These are phyloP conservation scores for Phaeolepiota aurea DNA, from an alignment of 768 basidiomycete genomes.

Conservation along the genomic window DNA sequence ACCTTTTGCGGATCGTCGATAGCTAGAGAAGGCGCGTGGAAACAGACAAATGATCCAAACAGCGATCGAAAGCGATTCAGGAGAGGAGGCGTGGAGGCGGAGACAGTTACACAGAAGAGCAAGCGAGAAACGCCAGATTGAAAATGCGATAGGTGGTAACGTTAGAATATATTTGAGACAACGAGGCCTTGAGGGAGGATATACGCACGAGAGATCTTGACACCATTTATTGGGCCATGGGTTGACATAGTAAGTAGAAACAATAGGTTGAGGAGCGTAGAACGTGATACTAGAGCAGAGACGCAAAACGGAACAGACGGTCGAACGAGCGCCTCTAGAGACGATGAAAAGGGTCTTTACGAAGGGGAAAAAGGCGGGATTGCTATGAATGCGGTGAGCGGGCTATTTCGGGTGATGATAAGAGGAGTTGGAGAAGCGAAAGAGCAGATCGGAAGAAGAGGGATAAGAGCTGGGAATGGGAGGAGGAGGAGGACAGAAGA, in stretches of 20 bases:
- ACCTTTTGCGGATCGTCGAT: constrained; percentile 96
- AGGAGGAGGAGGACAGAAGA: constrained; percentile 6
- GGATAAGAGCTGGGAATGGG: constrained; percentile 10
- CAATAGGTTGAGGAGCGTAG: constrained; percentile 10
- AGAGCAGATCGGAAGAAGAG: constrained; percentile 12
- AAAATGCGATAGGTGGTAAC: constrained; percentile 15
- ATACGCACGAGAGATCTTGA: constrained; percentile 77
- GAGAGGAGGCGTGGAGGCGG: constrained; percentile 6
- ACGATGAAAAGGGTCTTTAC: constrained; percentile 1
- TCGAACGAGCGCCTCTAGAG: not conserved
- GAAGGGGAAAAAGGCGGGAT: not conserved
- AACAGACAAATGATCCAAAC: constrained; percentile 14
- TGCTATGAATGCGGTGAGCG: constrained; percentile 5
- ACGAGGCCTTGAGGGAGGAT: constrained; percentile 6
- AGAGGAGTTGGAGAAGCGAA: constrained; percentile 13
- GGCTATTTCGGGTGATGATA: constrained; percentile 3
- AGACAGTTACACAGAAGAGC: constrained; percentile 2
- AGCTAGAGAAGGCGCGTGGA: constrained; percentile 30
- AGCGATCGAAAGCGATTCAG: constrained; percentile 25
- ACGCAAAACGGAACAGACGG: constrained; percentile 4
- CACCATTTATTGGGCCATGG: constrained; percentile 79
- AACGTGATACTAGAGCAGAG: constrained; percentile 3
- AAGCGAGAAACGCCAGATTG: constrained; percentile 12
- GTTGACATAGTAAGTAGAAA: constrained; percentile 45
- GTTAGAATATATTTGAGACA: constrained; percentile 20